phyloP scores from a whole-genome alignment of 2,329 filamentous ascomycete genomes.

The Fusarium globosum region DNA sequence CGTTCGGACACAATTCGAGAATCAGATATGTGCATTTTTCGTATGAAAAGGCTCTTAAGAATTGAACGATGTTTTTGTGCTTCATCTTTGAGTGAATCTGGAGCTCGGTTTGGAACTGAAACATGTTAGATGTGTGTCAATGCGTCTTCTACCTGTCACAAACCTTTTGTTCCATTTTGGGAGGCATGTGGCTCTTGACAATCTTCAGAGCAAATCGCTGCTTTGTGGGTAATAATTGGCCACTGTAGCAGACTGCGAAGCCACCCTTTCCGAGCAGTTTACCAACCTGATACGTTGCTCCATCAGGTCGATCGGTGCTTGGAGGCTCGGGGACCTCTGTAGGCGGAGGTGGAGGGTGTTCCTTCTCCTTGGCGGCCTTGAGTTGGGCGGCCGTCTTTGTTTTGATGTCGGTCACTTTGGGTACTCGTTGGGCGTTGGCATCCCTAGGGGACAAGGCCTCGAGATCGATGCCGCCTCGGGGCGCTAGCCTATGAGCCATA shows the following conservation, averaged over 20 bases:
- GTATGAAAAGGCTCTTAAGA: conserved; percentile 93
- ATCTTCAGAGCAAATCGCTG: conserved; percentile 83
- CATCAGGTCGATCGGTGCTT: conserved; percentile 75
- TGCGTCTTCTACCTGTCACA: conserved; percentile 11
- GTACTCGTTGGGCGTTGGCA: conserved; percentile 68
- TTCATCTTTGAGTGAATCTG: conserved; percentile 99
- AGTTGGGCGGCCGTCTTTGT: conserved; percentile 63
- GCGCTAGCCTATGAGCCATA: conserved; percentile 62
- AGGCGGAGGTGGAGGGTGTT: conserved; percentile 74
- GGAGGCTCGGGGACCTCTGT: conserved; percentile 69
- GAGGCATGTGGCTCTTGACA: conserved; percentile 83
- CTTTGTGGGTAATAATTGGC: conserved; percentile 72
- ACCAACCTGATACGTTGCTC: conserved; percentile 78
- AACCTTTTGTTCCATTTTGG: conserved; percentile 88
- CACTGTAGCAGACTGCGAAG: conserved; percentile 84
- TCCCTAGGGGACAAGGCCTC: conserved; percentile 74
- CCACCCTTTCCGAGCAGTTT: conserved; percentile 82
- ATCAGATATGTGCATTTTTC: conserved; percentile 91
- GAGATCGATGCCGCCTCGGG: conserved; percentile 64
- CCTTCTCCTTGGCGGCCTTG: conserved; percentile 71
- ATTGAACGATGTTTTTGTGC: conserved; percentile 95
- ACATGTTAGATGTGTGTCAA: conserved; percentile 27
- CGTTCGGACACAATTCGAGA: conserved; percentile 93
- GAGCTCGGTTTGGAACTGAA: conserved; percentile 80
- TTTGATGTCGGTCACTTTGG: conserved; percentile 62